Conservation (phyloP, 257 asterid species). For the Anisodus tanguticus region DNA sequence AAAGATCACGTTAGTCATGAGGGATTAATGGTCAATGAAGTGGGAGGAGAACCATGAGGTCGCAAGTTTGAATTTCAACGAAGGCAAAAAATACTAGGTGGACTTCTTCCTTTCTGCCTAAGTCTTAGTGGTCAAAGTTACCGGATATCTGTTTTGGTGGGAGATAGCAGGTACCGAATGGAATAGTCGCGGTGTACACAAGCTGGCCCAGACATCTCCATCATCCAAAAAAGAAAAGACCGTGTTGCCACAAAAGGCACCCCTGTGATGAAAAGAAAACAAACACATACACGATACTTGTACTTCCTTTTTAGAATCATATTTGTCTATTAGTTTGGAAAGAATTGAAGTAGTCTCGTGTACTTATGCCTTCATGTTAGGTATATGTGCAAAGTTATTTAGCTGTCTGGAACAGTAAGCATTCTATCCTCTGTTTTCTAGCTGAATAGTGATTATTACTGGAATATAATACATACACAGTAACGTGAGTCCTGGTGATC, state of each 20-base stretch:
- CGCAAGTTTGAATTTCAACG: not conserved
- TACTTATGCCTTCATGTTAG: conserved; percentile 11
- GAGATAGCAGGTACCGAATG: not conserved
- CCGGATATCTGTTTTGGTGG: not conserved
- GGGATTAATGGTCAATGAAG: not conserved
- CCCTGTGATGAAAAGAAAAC: conserved; percentile 23
- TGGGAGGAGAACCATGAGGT: conserved; percentile 6
- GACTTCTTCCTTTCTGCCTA: not conserved
- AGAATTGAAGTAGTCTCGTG: not conserved
- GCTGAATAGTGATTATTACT: conserved; percentile 20
- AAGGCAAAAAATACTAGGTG: conserved; percentile 4
- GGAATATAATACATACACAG: not conserved
- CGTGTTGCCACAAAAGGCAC: not conserved
- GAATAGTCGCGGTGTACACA: not conserved
- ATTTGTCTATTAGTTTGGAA: conserved; percentile 25
- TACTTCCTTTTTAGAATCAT: conserved; percentile 7
- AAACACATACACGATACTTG: not conserved
- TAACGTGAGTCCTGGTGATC: conserved; percentile 1
- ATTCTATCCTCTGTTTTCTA: conserved; percentile 1
- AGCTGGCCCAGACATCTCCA: not conserved
- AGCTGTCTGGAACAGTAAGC: conserved; percentile 22
- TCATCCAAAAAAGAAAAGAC: not conserved
- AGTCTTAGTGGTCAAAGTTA: not conserved
- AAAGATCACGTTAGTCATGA: not conserved
- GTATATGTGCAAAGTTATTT: conserved; percentile 3